A percentile compares a stretch with the other conserved stretches of the same genome.
Conservation (phyloP, 1,139 yeast genomes). For the Pichia sp. region DNA sequence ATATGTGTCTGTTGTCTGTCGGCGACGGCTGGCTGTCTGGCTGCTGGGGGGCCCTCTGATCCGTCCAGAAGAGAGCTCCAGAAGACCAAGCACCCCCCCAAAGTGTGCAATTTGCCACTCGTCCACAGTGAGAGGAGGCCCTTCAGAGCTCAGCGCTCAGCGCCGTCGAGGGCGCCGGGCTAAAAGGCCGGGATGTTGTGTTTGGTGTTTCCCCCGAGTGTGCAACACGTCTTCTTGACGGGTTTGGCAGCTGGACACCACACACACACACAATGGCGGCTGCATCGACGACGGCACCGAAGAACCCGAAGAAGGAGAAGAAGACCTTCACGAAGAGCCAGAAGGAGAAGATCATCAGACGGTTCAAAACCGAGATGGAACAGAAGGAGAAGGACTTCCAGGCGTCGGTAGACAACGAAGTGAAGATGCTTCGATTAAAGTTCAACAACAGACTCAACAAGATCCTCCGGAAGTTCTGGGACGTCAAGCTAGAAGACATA, state of each 20-base stretch:
- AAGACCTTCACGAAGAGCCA: slow-evolving; percentile 35
- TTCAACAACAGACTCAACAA: slow-evolving; percentile 39
- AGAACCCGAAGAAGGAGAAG: neutral
- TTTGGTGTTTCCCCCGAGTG: no score
- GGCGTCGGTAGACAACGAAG: slow-evolving; percentile 33
- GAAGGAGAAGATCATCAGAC: slow-evolving; percentile 37
- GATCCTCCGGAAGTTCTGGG: slow-evolving; percentile 42
- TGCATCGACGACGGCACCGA: neutral
- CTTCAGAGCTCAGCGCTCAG: no score
- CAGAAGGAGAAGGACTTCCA: slow-evolving; percentile 30
- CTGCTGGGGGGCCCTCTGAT: no score
- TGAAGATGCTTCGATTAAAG: slow-evolving; percentile 30
- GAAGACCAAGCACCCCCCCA: no score
- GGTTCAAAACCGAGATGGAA: slow-evolving; percentile 27
- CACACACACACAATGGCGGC: neutral
- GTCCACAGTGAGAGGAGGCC: no score
- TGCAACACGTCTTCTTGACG: no score
- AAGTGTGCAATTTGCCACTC: slow-evolving; percentile 10
- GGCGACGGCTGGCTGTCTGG: no score
- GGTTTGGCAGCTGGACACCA: no score
- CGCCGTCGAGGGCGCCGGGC: no score
- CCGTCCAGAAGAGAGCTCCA: no score
- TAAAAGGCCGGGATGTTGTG: no score
- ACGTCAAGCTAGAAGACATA: slow-evolving; percentile 36
- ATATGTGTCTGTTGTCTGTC: neutral